Evolutionary conservation across 2,329 filamentous ascomycete species (phyloP), one percentile per base, ranked within the genome.

Genomic region (Pyricularia sp.): DNA sequence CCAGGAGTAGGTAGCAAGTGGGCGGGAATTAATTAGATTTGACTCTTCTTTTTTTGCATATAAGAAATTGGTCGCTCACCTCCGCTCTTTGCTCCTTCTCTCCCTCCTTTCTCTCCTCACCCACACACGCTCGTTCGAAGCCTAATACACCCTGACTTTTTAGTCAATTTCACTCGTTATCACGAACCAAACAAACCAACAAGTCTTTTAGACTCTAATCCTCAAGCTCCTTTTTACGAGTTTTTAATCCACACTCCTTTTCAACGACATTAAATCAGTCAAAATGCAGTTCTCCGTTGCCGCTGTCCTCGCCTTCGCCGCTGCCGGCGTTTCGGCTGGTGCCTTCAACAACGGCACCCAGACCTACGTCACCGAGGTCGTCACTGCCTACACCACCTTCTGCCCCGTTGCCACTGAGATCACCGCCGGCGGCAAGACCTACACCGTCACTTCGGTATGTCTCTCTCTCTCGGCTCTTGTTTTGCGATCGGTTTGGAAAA

Each of bases 351-450:
- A 85, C 78, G 81, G 82, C 73, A 82, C 81, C 77, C 42, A 50
- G 42, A 9, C 11, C 42, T 86, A 86, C 79, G 84, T 83, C 80
- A 92, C 89, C 73, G 86, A 90, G 83, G 81, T 88, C 73, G 85
- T 92, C 72, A 88, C 87, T 70, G 79, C 82, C 70, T 87, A 86
- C 83, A 88, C 85, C 81, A 93, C 90, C 77, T 92, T 84, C 86
- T 93, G 91, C 88, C 89, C 90, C 26, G 82, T 76, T 73, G 78
- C 90, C 73, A 92, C 90, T 74, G 79, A 82, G 74, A 80, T 92
- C 79, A 86, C 85, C 76, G 83, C 90, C 81, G 85, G 84, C 77
- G 82, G 80, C 80, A 83, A 85, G 78, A 91, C 89, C 80, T 91
- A 90, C 85, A 90, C 86, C 74, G 82, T 92, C 80, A 88, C 88